Conservation (phyloP, 306 rosid species). For the Corylus avellana region DNA sequence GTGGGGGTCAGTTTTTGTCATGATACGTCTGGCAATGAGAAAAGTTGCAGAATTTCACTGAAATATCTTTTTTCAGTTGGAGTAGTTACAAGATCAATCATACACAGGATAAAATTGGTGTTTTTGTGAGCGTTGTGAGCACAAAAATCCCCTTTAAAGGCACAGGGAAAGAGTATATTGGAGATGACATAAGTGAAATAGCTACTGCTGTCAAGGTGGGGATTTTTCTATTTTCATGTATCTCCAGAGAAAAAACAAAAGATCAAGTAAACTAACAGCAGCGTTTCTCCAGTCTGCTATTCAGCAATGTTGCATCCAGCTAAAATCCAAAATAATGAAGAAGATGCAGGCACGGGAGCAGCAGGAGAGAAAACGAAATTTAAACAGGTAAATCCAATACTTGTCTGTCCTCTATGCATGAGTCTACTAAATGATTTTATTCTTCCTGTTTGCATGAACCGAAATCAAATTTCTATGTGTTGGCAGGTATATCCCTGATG, state of each 20-base stretch:
- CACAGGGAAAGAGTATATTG: slow-evolving; percentile 97
- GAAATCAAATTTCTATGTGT: slow-evolving; percentile 25
- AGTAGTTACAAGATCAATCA: slow-evolving; percentile 92
- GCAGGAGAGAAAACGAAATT: slow-evolving; percentile 91
- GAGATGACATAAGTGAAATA: slow-evolving; percentile 93
- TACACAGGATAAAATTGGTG: slow-evolving; percentile 90
- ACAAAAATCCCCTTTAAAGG: slow-evolving; percentile 98
- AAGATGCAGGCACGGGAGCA: slow-evolving; percentile 96
- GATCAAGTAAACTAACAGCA: slow-evolving; percentile 29
- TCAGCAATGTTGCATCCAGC: slow-evolving; percentile 94
- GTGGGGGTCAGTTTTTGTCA: slow-evolving; percentile 3
- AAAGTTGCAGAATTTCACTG: slow-evolving; percentile 4
- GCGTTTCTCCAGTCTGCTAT: slow-evolving; percentile 69
- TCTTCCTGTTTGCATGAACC: slow-evolving; percentile 19
- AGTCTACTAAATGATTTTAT: slow-evolving; percentile 16
- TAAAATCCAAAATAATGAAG: slow-evolving; percentile 89
- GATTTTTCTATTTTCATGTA: slow-evolving; percentile 22
- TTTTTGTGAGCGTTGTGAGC: slow-evolving; percentile 92
- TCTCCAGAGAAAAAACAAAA: slow-evolving; percentile 2
- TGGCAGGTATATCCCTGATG: slow-evolving; percentile 85
- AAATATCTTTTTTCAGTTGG: slow-evolving; percentile 59
- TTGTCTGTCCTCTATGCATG: slow-evolving; percentile 18
- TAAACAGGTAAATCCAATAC: slow-evolving; percentile 58
- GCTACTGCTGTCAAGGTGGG: slow-evolving; percentile 93
- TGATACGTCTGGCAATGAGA: slow-evolving; percentile 6